These are phyloP conservation scores for Lithospermum erythrorhizon DNA, from an alignment of 257 asterid species.

Conservation along the genomic window DNA sequence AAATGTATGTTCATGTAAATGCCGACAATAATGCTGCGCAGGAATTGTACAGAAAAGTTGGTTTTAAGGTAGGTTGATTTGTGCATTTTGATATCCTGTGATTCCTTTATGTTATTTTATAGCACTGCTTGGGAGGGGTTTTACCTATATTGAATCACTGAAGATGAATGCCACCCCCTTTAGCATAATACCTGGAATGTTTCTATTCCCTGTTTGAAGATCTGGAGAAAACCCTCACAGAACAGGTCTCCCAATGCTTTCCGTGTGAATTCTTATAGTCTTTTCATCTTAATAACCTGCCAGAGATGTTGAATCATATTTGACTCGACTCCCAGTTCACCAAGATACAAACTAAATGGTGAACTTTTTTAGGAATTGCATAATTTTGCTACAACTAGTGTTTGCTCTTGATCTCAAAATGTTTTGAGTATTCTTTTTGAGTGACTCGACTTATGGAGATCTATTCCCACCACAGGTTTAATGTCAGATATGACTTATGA, in stretches of 20 bases:
- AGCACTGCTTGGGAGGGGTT: neutral
- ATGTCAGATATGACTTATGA: neutral
- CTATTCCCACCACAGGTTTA: neutral
- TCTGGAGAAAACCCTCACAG: neutral
- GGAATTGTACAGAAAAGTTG: conserved; percentile 64
- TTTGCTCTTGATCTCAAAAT: no score
- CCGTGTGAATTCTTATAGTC: no score
- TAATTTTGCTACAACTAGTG: no score
- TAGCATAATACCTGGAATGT: no score
- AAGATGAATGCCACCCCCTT: no score
- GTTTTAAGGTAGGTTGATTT: conserved; percentile 48
- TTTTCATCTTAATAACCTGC: neutral
- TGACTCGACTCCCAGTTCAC: no score
- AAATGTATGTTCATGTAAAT: conserved; percentile 74
- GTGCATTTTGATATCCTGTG: conserved; percentile 3
- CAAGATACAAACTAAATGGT: no score
- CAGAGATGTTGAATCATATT: no score
- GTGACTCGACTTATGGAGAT: neutral
- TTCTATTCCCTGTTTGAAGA: no score
- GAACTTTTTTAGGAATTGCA: no score
- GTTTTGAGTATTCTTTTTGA: neutral
- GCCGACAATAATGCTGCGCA: conserved; percentile 65
- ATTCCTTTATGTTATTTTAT: neutral
- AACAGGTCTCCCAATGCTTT: neutral
- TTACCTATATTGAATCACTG: no score